Evolutionary conservation across 1,284 basidiomycete species (phyloP).

Genomic region (Paramarasmius palmivorus): DNA sequence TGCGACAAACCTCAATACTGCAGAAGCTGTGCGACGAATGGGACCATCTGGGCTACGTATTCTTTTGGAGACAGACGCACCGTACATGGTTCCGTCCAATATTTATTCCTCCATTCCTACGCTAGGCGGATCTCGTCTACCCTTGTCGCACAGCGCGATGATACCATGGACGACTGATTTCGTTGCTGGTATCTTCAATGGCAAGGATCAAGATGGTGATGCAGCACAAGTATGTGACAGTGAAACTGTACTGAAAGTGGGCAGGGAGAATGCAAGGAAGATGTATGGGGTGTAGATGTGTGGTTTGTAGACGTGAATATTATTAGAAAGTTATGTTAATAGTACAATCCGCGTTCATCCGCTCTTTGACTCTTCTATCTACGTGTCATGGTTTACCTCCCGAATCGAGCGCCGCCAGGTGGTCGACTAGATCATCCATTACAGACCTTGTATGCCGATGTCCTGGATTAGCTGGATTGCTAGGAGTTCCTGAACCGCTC

Average conservation of each 20-base stretch:
- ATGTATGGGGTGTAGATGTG: conserved; percentile 55
- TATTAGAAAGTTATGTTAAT: too few species aligned
- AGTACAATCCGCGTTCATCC: too few species aligned
- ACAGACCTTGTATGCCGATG: conserved; percentile 47
- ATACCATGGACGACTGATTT: conserved; percentile 82
- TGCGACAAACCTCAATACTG: conserved; percentile 67
- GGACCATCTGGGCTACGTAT: conserved; percentile 49
- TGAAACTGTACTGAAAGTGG: conserved; percentile 58
- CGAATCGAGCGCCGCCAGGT: conserved; percentile 69
- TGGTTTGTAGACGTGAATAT: too few species aligned
- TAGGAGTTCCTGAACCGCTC: conserved; percentile 13
- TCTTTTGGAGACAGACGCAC: conserved; percentile 80
- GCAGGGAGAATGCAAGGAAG: conserved; percentile 61
- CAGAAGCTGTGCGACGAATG: conserved; percentile 58
- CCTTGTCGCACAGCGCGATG: conserved; percentile 77
- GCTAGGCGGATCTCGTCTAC: conserved; percentile 57
- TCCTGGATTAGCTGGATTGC: conserved; percentile 17
- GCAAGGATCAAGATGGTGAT: conserved; percentile 15
- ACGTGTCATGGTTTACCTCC: too few species aligned
- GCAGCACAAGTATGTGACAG: conserved; percentile 44
- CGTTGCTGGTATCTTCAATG: conserved; percentile 53
- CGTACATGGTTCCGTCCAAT: conserved; percentile 80
- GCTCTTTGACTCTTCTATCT: not conserved
- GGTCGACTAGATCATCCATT: conserved; percentile 82
- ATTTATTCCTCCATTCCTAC: conserved; percentile 57